Percentiles rank a stretch among this genome's conserved stretches.
phyloP scores from a whole-genome alignment of 2,329 filamentous ascomycete species.

The Westerdykella sp. region DNA sequence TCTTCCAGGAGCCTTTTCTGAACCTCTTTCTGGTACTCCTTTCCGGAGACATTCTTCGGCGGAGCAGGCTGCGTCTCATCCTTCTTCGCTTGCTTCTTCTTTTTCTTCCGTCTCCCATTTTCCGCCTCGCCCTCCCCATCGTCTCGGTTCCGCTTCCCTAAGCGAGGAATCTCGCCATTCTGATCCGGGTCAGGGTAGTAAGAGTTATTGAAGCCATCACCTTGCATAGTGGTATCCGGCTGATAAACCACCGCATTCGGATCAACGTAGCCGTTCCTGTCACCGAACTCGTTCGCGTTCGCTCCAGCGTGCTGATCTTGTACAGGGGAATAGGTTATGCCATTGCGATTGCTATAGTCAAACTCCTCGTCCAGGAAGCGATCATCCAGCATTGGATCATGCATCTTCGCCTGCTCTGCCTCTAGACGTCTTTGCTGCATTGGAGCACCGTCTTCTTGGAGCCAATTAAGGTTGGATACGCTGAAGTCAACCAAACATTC shows the following conservation, averaged over 20 bases:
- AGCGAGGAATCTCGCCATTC: conserved; percentile 25
- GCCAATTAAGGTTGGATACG: conserved; percentile 79
- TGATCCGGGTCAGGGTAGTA: conserved; percentile 21
- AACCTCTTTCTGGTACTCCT: conserved; percentile 45
- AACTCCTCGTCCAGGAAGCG: conserved; percentile 41
- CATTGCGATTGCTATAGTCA: conserved; percentile 26
- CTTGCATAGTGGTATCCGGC: conserved; percentile 6
- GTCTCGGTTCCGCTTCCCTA: conserved; percentile 26
- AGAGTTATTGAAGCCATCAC: conserved; percentile 10
- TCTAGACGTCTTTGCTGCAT: conserved; percentile 48
- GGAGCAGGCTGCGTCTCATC: conserved; percentile 31
- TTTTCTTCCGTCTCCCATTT: conserved; percentile 12
- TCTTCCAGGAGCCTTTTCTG: conserved; percentile 40
- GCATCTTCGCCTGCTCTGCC: conserved; percentile 47
- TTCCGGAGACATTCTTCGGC: conserved; percentile 40
- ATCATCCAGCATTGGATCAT: conserved; percentile 42
- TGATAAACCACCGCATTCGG: conserved; percentile 12
- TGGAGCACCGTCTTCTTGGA: conserved; percentile 52
- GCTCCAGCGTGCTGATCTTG: conserved; percentile 16
- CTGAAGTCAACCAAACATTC: conserved; percentile 89
- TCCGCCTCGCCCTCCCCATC: conserved; percentile 22
- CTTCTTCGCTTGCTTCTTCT: conserved; percentile 31
- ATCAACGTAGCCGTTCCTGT: conserved; percentile 8
- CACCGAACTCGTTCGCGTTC: conserved; percentile 4
- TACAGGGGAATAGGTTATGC: conserved; percentile 40